Percentiles rank a stretch among this genome's conserved stretches.
phyloP scores from a whole-genome alignment of 164 flowering plant species.

The Piper betle region DNA sequence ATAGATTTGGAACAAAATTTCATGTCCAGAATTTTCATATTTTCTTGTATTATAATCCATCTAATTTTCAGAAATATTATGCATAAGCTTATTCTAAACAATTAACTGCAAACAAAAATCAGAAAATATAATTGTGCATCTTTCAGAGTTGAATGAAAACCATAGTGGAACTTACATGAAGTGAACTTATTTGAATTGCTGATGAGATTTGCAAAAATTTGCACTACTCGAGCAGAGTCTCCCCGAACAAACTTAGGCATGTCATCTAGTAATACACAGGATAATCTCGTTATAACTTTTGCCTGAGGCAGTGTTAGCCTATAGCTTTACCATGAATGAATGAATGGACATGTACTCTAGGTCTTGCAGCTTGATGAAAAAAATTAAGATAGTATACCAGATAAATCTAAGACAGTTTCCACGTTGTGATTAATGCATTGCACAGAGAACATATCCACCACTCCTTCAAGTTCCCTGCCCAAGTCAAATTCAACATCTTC shows the following conservation, averaged over 20 bases:
- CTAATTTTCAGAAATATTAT: background rate
- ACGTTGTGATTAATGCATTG: constrained; percentile 86
- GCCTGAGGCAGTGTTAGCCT: background rate
- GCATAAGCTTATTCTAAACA: background rate
- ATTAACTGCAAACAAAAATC: background rate
- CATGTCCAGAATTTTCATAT: background rate
- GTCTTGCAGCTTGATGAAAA: background rate
- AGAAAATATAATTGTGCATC: background rate
- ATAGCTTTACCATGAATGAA: background rate
- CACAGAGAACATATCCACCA: constrained; percentile 92
- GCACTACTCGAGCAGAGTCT: constrained; percentile 92
- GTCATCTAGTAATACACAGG: constrained; percentile 37
- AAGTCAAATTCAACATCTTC: constrained; percentile 93
- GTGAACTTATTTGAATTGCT: constrained; percentile 98
- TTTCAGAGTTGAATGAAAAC: background rate
- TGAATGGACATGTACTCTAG: constrained; percentile 3
- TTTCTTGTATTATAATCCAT: background rate
- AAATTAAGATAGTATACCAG: constrained; percentile 35
- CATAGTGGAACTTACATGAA: constrained; percentile 42
- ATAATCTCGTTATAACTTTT: background rate
- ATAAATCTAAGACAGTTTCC: constrained; percentile 70
- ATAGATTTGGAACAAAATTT: background rate
- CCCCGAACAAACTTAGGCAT: constrained; percentile 78
- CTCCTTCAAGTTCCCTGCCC: constrained; percentile 88
- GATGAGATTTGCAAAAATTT: constrained; percentile 86